These are phyloP conservation scores for Polyporus tsugae DNA, from an alignment of 1,284 basidiomycete genomes.

Conservation along the genomic window DNA sequence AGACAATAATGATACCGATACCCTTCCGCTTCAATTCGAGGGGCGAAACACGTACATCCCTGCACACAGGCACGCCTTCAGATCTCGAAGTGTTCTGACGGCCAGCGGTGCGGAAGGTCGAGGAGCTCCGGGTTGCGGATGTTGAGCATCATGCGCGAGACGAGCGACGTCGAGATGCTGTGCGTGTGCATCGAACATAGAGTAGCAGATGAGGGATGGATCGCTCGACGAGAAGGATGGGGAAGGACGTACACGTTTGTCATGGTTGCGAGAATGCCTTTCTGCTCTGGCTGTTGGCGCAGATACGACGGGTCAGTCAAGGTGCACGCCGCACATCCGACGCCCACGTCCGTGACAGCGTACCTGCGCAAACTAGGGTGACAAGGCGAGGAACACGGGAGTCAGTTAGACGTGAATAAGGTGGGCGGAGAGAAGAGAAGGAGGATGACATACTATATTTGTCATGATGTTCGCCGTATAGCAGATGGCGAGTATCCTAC, in stretches of 20 bases:
- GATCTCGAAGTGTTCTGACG: conserved; percentile 9
- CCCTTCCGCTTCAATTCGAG: neutral
- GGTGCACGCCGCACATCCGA: neutral
- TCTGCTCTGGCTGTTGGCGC: neutral
- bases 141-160: conserved; percentile 21
- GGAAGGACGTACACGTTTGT: conserved; percentile 12
- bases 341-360: neutral
- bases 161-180: conserved; percentile 17
- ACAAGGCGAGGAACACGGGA: no score
- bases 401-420: neutral
- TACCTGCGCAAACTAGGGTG: neutral
- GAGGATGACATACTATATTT: conserved; percentile 2
- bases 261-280: neutral
- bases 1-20: neutral
- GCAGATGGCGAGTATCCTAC: conserved; percentile 12
- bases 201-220: neutral
- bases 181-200: neutral
- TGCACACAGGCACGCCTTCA: neutral
- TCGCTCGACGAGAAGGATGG: no score
- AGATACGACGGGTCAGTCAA: neutral
- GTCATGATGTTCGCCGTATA: conserved; percentile 14
- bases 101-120: conserved; percentile 9
- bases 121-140: conserved; percentile 17
- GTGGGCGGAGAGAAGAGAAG: neutral
- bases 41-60: neutral